A percentile compares a stretch with the other conserved stretches of the same genome.
phyloP scores from a whole-genome alignment of 2,329 filamentous ascomycete species.

The Chalaropsis thielavioides region DNA sequence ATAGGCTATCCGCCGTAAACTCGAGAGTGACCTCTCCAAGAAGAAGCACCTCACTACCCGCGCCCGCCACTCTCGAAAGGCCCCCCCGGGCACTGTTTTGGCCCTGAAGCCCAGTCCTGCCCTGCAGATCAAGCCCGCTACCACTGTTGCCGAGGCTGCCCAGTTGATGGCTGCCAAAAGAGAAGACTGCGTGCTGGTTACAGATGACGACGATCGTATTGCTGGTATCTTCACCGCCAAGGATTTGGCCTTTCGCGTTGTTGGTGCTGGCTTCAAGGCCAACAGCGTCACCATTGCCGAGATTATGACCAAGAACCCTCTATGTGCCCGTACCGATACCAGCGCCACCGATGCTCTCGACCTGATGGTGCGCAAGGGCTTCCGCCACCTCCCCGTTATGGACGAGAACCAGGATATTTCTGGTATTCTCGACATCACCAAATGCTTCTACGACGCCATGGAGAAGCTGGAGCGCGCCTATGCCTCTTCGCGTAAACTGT shows the following conservation, averaged over 20 bases:
- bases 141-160: constrained; percentile 87
- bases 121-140: constrained; percentile 90
- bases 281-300: constrained; percentile 85
- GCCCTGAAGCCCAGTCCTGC: constrained; percentile 90
- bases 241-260: constrained; percentile 92
- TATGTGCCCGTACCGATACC: constrained; percentile 93
- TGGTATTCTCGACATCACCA: constrained; percentile 94
- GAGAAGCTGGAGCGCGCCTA: constrained; percentile 97
- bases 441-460: constrained; percentile 99
- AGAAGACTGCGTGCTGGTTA: constrained; percentile 94
- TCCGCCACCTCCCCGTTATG: constrained; percentile 96
- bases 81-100: constrained; percentile 87
- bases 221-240: constrained; percentile 98
- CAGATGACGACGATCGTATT: constrained; percentile 94
- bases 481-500: constrained; percentile 92
- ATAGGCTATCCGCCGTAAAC: constrained; percentile 88
- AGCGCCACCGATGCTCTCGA: constrained; percentile 95
- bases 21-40: constrained; percentile 95
- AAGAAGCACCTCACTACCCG: constrained; percentile 74
- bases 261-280: constrained; percentile 79
- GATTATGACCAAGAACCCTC: constrained; percentile 99
- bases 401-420: constrained; percentile 99
- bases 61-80: constrained; percentile 76
- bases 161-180: constrained; percentile 98
- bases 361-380: constrained; percentile 95